A percentile compares a stretch with the other conserved stretches of the same genome.
Evolutionary conservation across 768 basidiomycete species (phyloP).

Genomic region (Filobasidium floriforme): DNA sequence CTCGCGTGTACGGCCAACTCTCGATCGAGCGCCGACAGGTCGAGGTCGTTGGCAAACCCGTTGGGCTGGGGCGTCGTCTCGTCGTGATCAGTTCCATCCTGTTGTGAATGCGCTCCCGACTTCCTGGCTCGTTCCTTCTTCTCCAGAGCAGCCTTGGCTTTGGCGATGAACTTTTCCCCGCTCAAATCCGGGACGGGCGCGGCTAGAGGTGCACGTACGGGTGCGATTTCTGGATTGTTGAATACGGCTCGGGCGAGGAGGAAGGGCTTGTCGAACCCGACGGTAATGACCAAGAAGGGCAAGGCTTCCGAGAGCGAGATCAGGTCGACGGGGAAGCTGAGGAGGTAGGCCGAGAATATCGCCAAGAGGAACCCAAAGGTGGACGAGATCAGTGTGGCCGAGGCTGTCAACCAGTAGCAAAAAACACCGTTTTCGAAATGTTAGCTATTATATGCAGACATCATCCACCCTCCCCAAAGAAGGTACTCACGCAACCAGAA

Average conservation of each 20-base stretch:
- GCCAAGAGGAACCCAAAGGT: constrained; percentile 76
- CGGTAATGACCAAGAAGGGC: constrained; percentile 93
- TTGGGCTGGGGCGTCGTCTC: constrained; percentile 20
- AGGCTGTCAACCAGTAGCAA: constrained; percentile 38
- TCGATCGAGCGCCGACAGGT: constrained; percentile 38
- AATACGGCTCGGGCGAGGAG: constrained; percentile 84
- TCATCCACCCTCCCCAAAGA: not conserved
- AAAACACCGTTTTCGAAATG: too few relatives aligned
- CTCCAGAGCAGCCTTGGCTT: constrained; percentile 16
- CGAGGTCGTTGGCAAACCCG: constrained; percentile 29
- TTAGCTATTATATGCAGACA: not conserved
- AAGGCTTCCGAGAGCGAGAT: constrained; percentile 89
- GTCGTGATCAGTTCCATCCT: constrained; percentile 2
- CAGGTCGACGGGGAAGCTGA: constrained; percentile 83
- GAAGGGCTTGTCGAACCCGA: constrained; percentile 96
- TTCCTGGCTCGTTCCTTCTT: constrained; percentile 15
- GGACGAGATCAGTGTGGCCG: constrained; percentile 71
- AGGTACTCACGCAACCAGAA: constrained; percentile 54
- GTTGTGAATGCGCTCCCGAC: constrained; percentile 1
- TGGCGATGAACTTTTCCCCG: constrained; percentile 15
- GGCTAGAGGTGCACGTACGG: constrained; percentile 36
- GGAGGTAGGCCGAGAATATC: constrained; percentile 64
- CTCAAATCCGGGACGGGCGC: constrained; percentile 22
- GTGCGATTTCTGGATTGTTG: constrained; percentile 57
- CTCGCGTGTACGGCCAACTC: constrained; percentile 41